A percentile compares a stretch with the other conserved stretches of the same genome.
Conservation (phyloP, 2,329 filamentous ascomycete genomes). For the Diaporthe citri region DNA sequence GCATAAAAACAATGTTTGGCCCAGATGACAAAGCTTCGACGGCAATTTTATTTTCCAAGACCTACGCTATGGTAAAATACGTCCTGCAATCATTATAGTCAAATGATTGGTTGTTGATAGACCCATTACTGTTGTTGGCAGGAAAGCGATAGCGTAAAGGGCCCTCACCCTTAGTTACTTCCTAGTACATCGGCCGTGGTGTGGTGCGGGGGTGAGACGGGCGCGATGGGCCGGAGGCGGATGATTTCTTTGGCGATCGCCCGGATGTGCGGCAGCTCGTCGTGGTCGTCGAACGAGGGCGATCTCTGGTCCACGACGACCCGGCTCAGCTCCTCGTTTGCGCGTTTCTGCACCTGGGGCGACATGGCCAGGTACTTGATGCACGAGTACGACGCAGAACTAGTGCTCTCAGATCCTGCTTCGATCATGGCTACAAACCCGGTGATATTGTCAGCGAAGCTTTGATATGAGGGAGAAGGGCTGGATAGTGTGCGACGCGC, state of each 20-base stretch:
- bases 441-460: not conserved
- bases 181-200: not conserved
- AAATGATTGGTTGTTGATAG: too few species aligned
- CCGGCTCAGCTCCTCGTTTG: not conserved
- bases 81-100: too few species aligned
- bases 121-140: too few species aligned
- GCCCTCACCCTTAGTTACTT: not conserved
- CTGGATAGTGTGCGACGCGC: not conserved
- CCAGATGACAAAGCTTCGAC: too few species aligned
- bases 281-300: not conserved
- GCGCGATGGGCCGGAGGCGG: not conserved
- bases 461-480: not conserved
- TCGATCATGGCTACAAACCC: not conserved
- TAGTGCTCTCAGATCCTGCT: not conserved
- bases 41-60: too few species aligned
- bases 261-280: not conserved
- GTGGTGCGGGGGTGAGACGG: not conserved
- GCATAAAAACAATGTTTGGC: too few species aligned
- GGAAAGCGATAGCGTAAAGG: too few species aligned
- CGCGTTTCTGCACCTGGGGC: not conserved
- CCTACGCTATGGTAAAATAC: too few species aligned
- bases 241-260: not conserved
- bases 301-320: not conserved
- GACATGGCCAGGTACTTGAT: not conserved
- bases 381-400: not conserved